Evolutionary conservation across 2,329 filamentous ascomycete species (phyloP).

Genomic region (Aspergillus sp.): DNA sequence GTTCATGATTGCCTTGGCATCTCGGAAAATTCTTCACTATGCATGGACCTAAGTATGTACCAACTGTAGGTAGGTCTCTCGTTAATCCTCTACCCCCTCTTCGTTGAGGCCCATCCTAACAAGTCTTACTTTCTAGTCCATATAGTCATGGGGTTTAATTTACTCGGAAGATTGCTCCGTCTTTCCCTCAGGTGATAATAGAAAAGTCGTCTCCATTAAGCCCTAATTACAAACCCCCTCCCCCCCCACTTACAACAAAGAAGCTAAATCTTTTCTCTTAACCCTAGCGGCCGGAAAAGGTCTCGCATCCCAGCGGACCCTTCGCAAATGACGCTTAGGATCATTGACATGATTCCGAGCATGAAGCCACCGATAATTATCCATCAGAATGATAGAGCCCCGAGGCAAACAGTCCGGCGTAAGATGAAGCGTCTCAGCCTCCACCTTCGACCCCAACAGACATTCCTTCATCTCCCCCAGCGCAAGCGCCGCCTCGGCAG

Average conservation of each 20-base stretch:
- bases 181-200: too few relatives aligned
- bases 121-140: too few relatives aligned
- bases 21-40: too few relatives aligned
- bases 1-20: too few relatives aligned
- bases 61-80: too few relatives aligned
- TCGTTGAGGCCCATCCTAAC: too few relatives aligned
- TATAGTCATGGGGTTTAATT: too few relatives aligned
- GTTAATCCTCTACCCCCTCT: too few relatives aligned
- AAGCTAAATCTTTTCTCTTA: background rate
- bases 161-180: too few relatives aligned
- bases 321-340: conserved; percentile 34
- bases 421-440: conserved; percentile 22
- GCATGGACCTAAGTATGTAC: too few relatives aligned
- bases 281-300: conserved; percentile 13
- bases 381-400: background rate
- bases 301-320: conserved; percentile 36
- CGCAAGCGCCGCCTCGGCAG: conserved; percentile 23
- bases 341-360: conserved; percentile 30
- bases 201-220: too few relatives aligned
- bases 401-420: background rate
- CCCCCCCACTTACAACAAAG: background rate
- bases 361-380: background rate
- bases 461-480: conserved; percentile 29
- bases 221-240: background rate
- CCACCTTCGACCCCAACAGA: conserved; percentile 15